Evolutionary conservation across 352 stramenopile genomes (phyloP).

Genomic region (Phytopythium vexans): DNA sequence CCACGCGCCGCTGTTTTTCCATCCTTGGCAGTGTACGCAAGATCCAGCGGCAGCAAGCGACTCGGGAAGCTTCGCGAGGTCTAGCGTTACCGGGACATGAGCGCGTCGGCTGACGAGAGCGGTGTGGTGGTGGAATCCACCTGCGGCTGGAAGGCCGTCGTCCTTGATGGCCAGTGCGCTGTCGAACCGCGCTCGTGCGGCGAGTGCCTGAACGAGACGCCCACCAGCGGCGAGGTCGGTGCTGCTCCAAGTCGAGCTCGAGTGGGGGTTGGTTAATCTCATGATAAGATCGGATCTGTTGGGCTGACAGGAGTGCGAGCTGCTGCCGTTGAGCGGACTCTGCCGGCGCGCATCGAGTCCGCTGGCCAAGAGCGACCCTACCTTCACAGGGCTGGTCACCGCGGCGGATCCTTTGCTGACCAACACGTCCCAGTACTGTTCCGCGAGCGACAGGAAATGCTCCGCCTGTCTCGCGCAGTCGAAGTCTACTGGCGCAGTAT

Average conservation of each 20-base stretch:
- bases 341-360: neutral
- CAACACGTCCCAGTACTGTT: conserved; percentile 31
- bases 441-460: conserved; percentile 21
- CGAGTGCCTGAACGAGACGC: conserved; percentile 16
- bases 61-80: too few species aligned
- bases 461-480: conserved; percentile 18
- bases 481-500: neutral
- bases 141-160: conserved; percentile 13
- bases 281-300: neutral
- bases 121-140: conserved; percentile 1
- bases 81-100: neutral
- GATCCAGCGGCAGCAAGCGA: too few species aligned
- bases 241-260: neutral
- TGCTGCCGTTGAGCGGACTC: conserved; percentile 3
- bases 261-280: too few species aligned
- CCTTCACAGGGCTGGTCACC: neutral
- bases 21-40: too few species aligned
- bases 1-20: too few species aligned
- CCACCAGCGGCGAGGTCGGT: conserved; percentile 4
- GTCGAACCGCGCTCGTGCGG: conserved; percentile 10
- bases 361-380: neutral
- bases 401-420: conserved; percentile 12
- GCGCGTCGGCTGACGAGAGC: neutral
- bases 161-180: neutral
- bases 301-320: conserved; percentile 2